A percentile compares a stretch with the other conserved stretches of the same genome.
Evolutionary conservation across 1,139 yeast species (phyloP).

Genomic region (Blastobotrys niveus): DNA sequence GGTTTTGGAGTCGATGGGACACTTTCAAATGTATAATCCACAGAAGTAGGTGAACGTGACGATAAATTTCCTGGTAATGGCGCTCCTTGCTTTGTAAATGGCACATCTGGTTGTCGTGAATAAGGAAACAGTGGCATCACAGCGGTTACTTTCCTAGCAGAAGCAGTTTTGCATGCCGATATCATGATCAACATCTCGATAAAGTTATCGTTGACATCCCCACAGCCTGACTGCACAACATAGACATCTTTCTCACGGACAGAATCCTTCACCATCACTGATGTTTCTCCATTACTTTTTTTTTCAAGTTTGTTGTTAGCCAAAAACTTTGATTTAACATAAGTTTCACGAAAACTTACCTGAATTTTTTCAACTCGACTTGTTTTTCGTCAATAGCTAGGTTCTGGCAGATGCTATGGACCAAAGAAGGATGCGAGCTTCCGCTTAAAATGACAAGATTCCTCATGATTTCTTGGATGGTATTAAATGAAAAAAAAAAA

Average conservation of each 20-base stretch:
- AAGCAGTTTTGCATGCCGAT: slow-evolving; percentile 92
- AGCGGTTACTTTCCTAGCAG: slow-evolving; percentile 89
- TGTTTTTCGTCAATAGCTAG: slow-evolving; percentile 57
- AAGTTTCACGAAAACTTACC: slow-evolving; percentile 3
- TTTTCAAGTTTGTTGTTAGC: no score
- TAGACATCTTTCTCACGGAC: slow-evolving; percentile 93
- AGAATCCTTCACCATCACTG: slow-evolving; percentile 72
- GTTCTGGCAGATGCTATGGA: slow-evolving; percentile 55
- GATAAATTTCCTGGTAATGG: slow-evolving; percentile 33
- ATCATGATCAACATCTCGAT: slow-evolving; percentile 83
- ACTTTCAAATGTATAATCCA: slow-evolving; percentile 51
- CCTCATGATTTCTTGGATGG: slow-evolving; percentile 43
- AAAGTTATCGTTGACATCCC: slow-evolving; percentile 85
- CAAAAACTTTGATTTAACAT: background rate
- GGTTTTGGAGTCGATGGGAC: slow-evolving; percentile 54
- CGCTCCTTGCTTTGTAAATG: slow-evolving; percentile 68
- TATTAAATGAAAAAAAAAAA: background rate
- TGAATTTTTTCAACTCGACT: slow-evolving; percentile 52
- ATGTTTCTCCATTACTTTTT: slow-evolving; percentile 74
- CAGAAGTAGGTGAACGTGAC: slow-evolving; percentile 4
- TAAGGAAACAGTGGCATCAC: slow-evolving; percentile 94
- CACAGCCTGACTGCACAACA: slow-evolving; percentile 76
- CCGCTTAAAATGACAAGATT: slow-evolving; percentile 76
- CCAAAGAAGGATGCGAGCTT: slow-evolving; percentile 62
- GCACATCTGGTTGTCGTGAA: slow-evolving; percentile 92